phyloP scores from a whole-genome alignment of 805 yeast species.

The Komagataella ulmi region DNA sequence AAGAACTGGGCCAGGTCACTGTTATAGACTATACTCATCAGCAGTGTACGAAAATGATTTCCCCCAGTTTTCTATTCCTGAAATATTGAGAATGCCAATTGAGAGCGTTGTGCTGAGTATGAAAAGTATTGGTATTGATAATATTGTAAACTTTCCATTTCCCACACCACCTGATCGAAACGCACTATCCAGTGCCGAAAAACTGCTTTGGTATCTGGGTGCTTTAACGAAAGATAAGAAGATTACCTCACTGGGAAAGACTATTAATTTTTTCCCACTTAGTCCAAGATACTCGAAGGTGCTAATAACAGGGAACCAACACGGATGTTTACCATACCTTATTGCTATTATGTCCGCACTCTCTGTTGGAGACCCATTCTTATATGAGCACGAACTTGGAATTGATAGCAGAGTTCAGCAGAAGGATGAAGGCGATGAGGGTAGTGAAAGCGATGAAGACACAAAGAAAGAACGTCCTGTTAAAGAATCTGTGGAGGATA shows the following conservation, averaged over 20 bases:
- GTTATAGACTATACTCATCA: constrained; percentile 84
- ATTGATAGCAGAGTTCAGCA: constrained; percentile 10
- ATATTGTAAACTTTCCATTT: constrained; percentile 84
- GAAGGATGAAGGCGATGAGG: constrained; percentile 6
- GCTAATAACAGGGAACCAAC: constrained; percentile 78
- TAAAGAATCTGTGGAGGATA: constrained; percentile 18
- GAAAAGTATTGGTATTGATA: constrained; percentile 96
- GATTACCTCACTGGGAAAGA: constrained; percentile 68
- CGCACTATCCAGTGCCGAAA: constrained; percentile 52
- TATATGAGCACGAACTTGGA: constrained; percentile 65
- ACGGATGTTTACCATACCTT: constrained; percentile 74
- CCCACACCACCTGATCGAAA: constrained; percentile 80
- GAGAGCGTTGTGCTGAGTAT: constrained; percentile 91
- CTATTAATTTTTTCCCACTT: constrained; percentile 85
- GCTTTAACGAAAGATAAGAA: constrained; percentile 48
- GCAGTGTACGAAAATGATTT: constrained; percentile 88
- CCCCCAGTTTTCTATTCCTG: constrained; percentile 74
- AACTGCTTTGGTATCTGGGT: constrained; percentile 56
- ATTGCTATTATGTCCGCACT: constrained; percentile 85
- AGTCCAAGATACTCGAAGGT: constrained; percentile 91
- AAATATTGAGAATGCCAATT: constrained; percentile 87
- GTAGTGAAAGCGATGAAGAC: constrained; percentile 22
- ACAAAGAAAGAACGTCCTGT: constrained; percentile 16
- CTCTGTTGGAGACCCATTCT: constrained; percentile 87
- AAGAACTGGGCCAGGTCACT: constrained; percentile 97